Evolutionary conservation across 2,329 filamentous ascomycete genomes (phyloP).

Genomic region (Aphanoascus verrucosus): DNA sequence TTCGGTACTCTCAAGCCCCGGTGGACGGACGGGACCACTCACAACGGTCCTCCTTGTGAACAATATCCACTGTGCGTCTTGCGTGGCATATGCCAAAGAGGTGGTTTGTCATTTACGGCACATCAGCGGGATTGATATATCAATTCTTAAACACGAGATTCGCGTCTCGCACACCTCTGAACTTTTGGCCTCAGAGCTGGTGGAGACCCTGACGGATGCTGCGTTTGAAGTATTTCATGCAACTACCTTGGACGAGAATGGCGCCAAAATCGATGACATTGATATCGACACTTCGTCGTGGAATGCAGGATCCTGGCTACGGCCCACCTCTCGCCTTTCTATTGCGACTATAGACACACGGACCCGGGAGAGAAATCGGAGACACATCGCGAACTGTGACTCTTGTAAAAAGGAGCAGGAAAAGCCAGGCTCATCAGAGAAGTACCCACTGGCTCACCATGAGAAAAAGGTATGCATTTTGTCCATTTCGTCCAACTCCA

Average conservation of each 20-base stretch:
- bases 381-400: conserved; percentile 43
- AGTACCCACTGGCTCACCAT: not conserved
- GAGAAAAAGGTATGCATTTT: not conserved
- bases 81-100: conserved; percentile 37
- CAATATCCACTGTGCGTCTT: conserved; percentile 42
- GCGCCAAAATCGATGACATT: conserved; percentile 25
- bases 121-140: conserved; percentile 32
- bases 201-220: conserved; percentile 32
- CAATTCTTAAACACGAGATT: conserved; percentile 36
- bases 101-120: conserved; percentile 31
- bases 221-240: conserved; percentile 40
- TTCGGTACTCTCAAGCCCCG: not conserved
- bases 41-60: conserved; percentile 36
- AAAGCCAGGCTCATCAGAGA: conserved; percentile 8
- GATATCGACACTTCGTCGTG: conserved; percentile 23
- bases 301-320: conserved; percentile 19
- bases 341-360: conserved; percentile 17
- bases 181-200: conserved; percentile 27
- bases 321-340: conserved; percentile 19
- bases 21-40: not conserved
- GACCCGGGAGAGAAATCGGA: conserved; percentile 20
- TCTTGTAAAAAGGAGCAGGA: conserved; percentile 37
- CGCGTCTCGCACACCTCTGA: conserved; percentile 30
- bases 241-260: conserved; percentile 29
- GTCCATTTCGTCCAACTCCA: too few species aligned